Percentiles rank a stretch among this genome's conserved stretches.
These are phyloP conservation scores for Hymenoscyphus infarciens DNA, from an alignment of 2,329 filamentous ascomycete genomes.

Conservation along the genomic window DNA sequence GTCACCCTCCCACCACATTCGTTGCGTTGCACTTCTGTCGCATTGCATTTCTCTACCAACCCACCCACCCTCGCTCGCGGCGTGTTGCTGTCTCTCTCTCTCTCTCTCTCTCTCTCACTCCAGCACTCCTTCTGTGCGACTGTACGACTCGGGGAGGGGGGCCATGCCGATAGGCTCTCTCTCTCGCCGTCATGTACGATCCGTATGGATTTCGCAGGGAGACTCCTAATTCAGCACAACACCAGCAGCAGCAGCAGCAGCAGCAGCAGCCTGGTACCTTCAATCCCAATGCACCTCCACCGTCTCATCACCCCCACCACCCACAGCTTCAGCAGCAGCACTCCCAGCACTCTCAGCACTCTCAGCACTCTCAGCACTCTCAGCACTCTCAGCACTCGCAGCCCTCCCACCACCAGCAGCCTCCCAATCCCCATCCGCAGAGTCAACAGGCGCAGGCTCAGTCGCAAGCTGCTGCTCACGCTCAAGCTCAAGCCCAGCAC, in stretches of 20 bases:
- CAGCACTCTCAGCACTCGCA: constrained; percentile 18
- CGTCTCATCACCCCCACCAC: constrained; percentile 10
- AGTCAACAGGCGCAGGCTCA: constrained; percentile 21
- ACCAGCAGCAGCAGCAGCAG: neutral
- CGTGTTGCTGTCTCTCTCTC: neutral
- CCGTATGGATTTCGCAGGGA: constrained; percentile 1
- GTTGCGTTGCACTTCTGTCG: neutral
- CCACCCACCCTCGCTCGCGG: neutral
- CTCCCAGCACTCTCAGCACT: constrained; percentile 17
- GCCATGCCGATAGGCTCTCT: neutral
- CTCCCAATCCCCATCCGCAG: constrained; percentile 25
- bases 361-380: constrained; percentile 24
- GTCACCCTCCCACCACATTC: neutral
- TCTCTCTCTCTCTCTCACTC: neutral
- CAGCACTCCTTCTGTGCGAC: neutral
- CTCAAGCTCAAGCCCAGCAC: constrained; percentile 35
- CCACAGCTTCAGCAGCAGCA: constrained; percentile 19
- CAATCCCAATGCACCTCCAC: constrained; percentile 10
- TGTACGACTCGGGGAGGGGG: neutral
- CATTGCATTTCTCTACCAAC: neutral
- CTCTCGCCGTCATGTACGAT: neutral
- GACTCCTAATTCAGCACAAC: constrained; percentile 5
- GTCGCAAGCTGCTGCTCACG: neutral
- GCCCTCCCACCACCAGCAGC: constrained; percentile 22
- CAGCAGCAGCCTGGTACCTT: neutral